Conservation (phyloP, 2,329 filamentous ascomycete genomes). For the Ceratocystis ficicola region DNA sequence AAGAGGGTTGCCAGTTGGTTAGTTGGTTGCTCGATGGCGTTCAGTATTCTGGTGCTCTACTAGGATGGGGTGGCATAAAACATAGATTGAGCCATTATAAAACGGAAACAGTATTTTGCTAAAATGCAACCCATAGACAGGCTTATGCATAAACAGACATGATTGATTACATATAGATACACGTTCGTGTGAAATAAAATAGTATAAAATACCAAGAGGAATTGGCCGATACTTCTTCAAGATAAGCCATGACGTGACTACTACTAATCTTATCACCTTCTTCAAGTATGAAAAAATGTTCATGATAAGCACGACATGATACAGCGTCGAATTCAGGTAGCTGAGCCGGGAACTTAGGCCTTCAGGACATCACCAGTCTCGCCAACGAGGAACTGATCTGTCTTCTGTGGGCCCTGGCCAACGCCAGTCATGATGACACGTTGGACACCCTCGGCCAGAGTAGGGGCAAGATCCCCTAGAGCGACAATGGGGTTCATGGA, state of each 20-base stretch:
- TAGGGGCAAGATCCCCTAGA: slow-evolving; percentile 49
- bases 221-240: background rate
- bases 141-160: background rate
- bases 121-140: slow-evolving; percentile 2
- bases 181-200: background rate
- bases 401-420: slow-evolving; percentile 74
- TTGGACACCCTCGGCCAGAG: slow-evolving; percentile 67
- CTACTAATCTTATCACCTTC: background rate
- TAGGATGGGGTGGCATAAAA: background rate
- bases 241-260: background rate
- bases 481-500: slow-evolving; percentile 43
- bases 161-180: background rate
- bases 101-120: slow-evolving; percentile 3
- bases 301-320: background rate
- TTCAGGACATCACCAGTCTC: slow-evolving; percentile 40
- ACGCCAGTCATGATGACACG: slow-evolving; percentile 85
- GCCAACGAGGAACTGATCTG: slow-evolving; percentile 62
- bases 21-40: background rate
- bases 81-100: background rate
- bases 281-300: background rate
- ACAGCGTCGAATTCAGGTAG: background rate
- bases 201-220: background rate
- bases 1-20: background rate
- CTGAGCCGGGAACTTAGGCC: background rate
- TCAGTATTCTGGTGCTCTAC: background rate